A percentile compares a stretch with the other conserved stretches of the same genome.
Conservation (phyloP, 2,329 filamentous ascomycete species). For the Aspergillus sp. region DNA sequence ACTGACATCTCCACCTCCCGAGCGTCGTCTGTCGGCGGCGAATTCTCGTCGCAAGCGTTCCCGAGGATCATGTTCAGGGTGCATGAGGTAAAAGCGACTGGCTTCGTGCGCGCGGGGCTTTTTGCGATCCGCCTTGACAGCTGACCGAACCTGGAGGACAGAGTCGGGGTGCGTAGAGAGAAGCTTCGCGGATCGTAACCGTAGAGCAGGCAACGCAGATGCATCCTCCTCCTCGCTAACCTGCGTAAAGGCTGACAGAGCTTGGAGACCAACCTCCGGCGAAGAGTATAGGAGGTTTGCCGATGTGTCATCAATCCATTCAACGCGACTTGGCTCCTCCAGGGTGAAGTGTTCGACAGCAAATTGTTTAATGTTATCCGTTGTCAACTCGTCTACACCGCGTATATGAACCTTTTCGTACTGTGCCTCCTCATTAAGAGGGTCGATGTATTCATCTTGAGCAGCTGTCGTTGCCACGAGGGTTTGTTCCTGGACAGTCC, state of each 20-base stretch:
- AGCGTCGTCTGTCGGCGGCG: conserved; percentile 48
- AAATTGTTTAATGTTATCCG: conserved; percentile 76
- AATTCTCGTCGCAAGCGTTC: conserved; percentile 64
- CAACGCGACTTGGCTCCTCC: conserved; percentile 63
- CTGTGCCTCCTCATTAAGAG: conserved; percentile 36
- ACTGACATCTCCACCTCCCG: conserved; percentile 37
- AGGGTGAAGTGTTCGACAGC: conserved; percentile 66
- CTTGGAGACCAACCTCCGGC: conserved; percentile 55
- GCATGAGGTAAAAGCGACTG: conserved; percentile 88
- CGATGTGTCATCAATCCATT: conserved; percentile 94
- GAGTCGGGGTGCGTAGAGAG: conserved; percentile 69
- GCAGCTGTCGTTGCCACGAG: conserved; percentile 13
- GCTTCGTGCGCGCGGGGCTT: conserved; percentile 72
- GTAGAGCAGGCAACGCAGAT: conserved; percentile 58
- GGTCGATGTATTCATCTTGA: conserved; percentile 29
- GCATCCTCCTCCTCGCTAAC: conserved; percentile 38
- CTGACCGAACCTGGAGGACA: conserved; percentile 70
- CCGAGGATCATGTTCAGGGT: conserved; percentile 84
- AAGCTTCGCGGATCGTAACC: conserved; percentile 69
- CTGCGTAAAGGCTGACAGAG: conserved; percentile 54
- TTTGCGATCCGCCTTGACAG: conserved; percentile 77
- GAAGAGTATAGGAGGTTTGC: conserved; percentile 79
- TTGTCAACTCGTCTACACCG: conserved; percentile 79
- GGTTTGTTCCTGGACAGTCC: conserved; percentile 26
- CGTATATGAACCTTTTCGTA: conserved; percentile 75